Evolutionary conservation across 2,329 filamentous ascomycete species (phyloP).

Genomic region (Ilyonectria mors-panacis): DNA sequence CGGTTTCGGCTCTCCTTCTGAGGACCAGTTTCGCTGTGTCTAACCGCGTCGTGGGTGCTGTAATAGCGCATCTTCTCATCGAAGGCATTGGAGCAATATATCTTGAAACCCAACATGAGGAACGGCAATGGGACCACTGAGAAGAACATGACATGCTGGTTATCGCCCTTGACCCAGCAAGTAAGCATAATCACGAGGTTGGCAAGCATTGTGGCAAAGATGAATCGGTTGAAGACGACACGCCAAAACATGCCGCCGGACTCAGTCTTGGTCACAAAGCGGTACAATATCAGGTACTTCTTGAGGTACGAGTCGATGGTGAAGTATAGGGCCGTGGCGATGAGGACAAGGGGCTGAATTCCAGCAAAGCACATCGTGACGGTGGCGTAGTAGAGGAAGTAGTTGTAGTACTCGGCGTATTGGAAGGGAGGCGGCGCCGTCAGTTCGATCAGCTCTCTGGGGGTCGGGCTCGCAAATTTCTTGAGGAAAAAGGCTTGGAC

Average conservation of each 20-base stretch:
- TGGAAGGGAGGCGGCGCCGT: constrained; percentile 95
- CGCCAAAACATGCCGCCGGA: constrained; percentile 96
- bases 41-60: constrained; percentile 73
- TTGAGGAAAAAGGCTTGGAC: constrained; percentile 88
- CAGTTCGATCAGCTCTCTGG: constrained; percentile 90
- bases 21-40: constrained; percentile 59
- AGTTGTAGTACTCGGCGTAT: constrained; percentile 98
- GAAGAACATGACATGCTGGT: constrained; percentile 71
- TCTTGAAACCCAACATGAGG: constrained; percentile 86
- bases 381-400: constrained; percentile 94
- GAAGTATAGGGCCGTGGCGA: constrained; percentile 92
- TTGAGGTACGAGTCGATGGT: constrained; percentile 88
- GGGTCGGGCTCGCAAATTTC: constrained; percentile 89
- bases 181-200: constrained; percentile 85
- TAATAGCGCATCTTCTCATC: constrained; percentile 88
- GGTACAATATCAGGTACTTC: constrained; percentile 95
- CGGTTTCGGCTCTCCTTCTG: constrained; percentile 68
- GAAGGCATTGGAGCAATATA: constrained; percentile 83
- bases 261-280: constrained; percentile 97
- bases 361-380: constrained; percentile 88
- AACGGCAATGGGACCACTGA: constrained; percentile 82
- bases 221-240: constrained; percentile 90
- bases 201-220: constrained; percentile 85
- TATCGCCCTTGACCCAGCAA: constrained; percentile 74
- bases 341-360: constrained; percentile 89